phyloP scores from a whole-genome alignment of 495 filamentous ascomycete species.

The Immersiella caudata region DNA sequence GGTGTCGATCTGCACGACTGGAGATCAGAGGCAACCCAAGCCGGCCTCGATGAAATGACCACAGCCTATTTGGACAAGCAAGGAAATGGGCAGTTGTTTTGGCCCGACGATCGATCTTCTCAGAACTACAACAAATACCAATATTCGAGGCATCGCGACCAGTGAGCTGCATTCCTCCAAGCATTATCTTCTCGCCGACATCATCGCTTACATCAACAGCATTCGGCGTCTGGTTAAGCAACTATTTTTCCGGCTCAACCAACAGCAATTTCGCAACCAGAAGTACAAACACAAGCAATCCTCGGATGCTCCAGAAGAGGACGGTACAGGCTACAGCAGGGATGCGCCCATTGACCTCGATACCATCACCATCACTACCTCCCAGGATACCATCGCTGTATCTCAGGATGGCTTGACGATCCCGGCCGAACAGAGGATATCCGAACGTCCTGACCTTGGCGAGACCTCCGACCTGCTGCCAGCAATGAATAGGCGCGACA shows the following conservation, averaged over 20 bases:
- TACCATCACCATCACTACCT: background rate
- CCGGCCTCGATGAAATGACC: conserved; percentile 2
- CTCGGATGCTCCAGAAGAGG: background rate
- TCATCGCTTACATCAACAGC: background rate
- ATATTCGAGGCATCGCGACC: conserved; percentile 2
- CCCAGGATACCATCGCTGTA: background rate
- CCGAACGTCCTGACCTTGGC: too few species aligned
- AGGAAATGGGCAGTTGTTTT: conserved; percentile 4
- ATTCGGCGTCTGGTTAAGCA: conserved; percentile 5
- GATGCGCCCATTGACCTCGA: background rate
- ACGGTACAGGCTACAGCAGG: background rate
- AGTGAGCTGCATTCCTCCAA: background rate
- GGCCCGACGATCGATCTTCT: conserved; percentile 5
- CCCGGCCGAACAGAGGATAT: too few species aligned
- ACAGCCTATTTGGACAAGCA: background rate
- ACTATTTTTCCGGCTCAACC: conserved; percentile 13
- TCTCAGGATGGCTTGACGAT: background rate
- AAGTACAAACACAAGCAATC: conserved; percentile 5
- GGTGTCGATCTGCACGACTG: conserved; percentile 2
- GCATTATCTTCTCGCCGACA: background rate
- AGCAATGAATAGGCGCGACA: background rate
- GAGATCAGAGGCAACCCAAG: conserved; percentile 4
- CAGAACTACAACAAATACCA: conserved; percentile 12
- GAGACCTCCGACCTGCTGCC: background rate
- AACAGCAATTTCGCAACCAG: background rate